Evolutionary conservation across 176 grass and related monocot species (phyloP), one percentile per base, ranked within the genome.

Genomic region (Oryza glumipatula): DNA sequence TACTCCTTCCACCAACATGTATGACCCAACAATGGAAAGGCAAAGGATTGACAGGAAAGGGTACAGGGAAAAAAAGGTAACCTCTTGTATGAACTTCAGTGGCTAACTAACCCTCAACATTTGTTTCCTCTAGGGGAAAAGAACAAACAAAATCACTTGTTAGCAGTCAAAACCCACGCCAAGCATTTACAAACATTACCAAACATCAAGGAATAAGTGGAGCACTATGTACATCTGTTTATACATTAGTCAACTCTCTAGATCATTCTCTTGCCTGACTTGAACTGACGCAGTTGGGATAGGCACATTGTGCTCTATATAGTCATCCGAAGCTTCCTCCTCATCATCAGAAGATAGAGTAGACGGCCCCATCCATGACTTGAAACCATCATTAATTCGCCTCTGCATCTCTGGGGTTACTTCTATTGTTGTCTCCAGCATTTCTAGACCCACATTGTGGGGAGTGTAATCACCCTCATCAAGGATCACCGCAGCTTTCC

Each of bases 291-390:
- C 67, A 78, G 69, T 87, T 22, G 80, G 82, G 76, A 69, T 85
- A 75, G 85, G 87, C 76, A 33, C 79, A 80, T 65, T 80, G 39
- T 89, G 87, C 82, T 90, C 89, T 67, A 94, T 88, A 68, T 94
- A 96, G 70, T 96, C 93, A 94, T 94, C 91, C 0, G 79, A 81
- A 60, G 77, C 87, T 82, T 99, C 96, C 4, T 98, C 93, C 78
- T 98, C 96, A 0, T 98, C 95, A 24, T 99, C 93, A 21, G 93
- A 99, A 74, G 93, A 96, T 83, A 96, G 84, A 84, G 94, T 88
- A 47, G 96, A 94, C 0, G 96, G 91, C n/a, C 93, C 93, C 96
- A 94, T 94, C 96, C 96, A 99, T 74, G 88, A 79, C 79, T 94
- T 99, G 75, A 99, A 99, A 70, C 93, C 93, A 82, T 94, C 96